phyloP scores from a whole-genome alignment of 2,329 filamentous ascomycete species.

The Beauveria varroae region DNA sequence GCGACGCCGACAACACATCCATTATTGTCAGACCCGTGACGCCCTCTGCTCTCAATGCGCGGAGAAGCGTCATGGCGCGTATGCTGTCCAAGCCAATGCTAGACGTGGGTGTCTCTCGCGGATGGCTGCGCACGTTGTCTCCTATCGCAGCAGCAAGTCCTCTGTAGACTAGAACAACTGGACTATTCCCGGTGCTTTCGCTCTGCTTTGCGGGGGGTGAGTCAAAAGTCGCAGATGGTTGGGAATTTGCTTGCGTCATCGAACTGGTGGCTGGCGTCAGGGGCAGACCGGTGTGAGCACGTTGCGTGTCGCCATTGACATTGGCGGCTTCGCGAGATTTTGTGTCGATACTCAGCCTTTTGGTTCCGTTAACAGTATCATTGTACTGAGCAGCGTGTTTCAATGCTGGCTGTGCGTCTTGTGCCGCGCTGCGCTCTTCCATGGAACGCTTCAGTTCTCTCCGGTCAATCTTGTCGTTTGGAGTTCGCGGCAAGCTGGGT shows the following conservation, averaged over 20 bases:
- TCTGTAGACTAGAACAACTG: not conserved
- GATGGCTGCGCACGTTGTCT: not conserved
- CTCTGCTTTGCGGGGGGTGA: too few species aligned
- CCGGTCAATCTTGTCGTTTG: constrained; percentile 6
- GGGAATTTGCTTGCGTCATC: not conserved
- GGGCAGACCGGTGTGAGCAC: not conserved
- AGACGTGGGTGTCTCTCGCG: not conserved
- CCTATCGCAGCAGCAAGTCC: not conserved
- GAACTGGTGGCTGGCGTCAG: not conserved
- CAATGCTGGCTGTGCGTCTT: not conserved
- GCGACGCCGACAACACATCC: not conserved
- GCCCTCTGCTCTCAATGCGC: not conserved
- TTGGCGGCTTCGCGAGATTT: not conserved
- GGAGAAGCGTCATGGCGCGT: constrained; percentile 1
- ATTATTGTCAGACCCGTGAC: not conserved
- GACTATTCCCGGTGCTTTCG: not conserved
- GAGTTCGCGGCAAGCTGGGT: not conserved
- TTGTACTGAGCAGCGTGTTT: not conserved
- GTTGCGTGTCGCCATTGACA: not conserved
- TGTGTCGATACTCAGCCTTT: not conserved
- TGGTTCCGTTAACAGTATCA: not conserved
- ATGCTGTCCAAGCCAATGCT: constrained; percentile 1
- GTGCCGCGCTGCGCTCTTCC: not conserved
- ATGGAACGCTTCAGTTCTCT: not conserved
- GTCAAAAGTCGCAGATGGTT: not conserved